Base-by-base conservation (phyloP, 352 stramenopile species). In the Phytophthora multivora region DNA sequence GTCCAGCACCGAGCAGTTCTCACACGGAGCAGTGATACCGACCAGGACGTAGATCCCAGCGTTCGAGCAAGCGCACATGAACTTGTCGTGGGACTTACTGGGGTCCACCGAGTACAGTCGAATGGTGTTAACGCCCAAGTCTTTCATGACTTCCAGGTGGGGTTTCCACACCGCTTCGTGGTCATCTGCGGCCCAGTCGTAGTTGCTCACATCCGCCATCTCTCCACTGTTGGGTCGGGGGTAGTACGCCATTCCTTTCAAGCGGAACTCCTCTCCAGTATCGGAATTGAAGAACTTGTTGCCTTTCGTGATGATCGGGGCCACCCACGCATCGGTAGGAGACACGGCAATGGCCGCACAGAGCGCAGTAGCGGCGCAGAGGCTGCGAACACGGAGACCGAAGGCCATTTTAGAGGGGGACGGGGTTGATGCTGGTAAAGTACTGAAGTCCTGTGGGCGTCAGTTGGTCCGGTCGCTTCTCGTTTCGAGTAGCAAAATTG, bases 231-330 rank as follows among this genome's bases (percentile, higher is more conserved):
- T 92, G 19, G 83, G 80, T 1, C 80, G 75, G 1, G 83, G 83
- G 62, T 84, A 88, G 60, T 91, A 91, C 8, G 75, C 79, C 73
- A 91, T 84, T n/a, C 82, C 82, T 38, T 89, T 88, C 35, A 91
- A 69, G 11, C 78, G 73, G 59, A 92, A 89, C 54, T 96, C 83
- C 8, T 67, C 23, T 23, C 80, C 78, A 0, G 80, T 87, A 3
- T 77, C 49, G 3, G 76, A 85, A 61, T 94, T 59, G 66, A 95
- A 97, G 50, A 96, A 90, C 67, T 95, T 95, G 78, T 93, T 93
- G 63, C 86, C 84, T 43, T 86, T 88, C 36, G 60, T 61, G 26
- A 87, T 63, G 53, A 89, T 79, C 21, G 65, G 73, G 31, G 75
- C 33, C 3, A 79, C n/a, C 79, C 75, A 89, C 21, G 73, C 79